Evolutionary conservation across 768 basidiomycete genomes (phyloP).

Genomic region (Cubamyces sp.): DNA sequence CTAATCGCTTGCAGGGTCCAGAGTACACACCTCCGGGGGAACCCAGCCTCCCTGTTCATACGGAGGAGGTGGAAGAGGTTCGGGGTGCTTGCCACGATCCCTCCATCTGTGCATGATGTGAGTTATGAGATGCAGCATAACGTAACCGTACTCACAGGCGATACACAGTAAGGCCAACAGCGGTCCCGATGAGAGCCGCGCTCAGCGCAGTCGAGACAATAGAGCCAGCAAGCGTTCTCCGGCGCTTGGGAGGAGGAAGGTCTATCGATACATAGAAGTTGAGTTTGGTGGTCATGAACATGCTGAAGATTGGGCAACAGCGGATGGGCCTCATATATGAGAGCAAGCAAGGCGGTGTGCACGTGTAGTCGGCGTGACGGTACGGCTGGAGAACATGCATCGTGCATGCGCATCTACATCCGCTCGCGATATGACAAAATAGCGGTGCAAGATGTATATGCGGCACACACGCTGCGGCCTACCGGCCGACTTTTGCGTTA

Average conservation of each 20-base stretch:
- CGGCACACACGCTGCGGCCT: constrained; percentile 7
- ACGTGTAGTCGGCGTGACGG: constrained; percentile 12
- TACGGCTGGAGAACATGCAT: constrained; percentile 2
- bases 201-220: constrained; percentile 84
- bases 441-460: constrained; percentile 6
- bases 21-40: constrained; percentile 40
- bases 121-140: constrained; percentile 1
- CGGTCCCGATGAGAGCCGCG: constrained; percentile 84
- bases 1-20: not conserved
- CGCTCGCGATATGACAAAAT: not conserved
- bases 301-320: constrained; percentile 18
- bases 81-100: constrained; percentile 66
- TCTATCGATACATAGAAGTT: constrained; percentile 54
- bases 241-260: constrained; percentile 74
- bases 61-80: constrained; percentile 55
- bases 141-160: constrained; percentile 62
- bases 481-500: not conserved
- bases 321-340: constrained; percentile 26
- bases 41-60: constrained; percentile 67
- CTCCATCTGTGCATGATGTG: constrained; percentile 61
- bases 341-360: constrained; percentile 38
- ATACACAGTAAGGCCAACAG: constrained; percentile 86
- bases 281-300: constrained; percentile 33
- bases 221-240: constrained; percentile 79
- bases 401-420: constrained; percentile 4